phyloP scores from a whole-genome alignment of 2,329 filamentous ascomycete species.

The Diaporthe vexans region DNA sequence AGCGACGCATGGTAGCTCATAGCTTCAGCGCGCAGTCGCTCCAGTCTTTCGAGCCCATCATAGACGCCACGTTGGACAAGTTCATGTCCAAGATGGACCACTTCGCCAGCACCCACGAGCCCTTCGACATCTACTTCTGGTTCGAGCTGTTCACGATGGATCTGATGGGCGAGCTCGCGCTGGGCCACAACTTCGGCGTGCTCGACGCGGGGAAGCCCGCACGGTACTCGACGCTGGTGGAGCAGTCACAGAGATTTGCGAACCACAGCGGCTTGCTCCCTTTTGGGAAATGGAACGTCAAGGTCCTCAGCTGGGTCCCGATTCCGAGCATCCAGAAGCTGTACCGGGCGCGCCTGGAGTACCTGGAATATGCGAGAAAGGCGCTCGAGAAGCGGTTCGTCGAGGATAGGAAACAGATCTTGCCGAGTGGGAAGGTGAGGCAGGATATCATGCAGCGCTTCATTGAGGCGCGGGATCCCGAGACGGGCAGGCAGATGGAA shows the following conservation, averaged over 20 bases:
- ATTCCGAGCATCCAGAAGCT: background rate
- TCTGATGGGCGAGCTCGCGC: background rate
- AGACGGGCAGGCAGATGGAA: background rate
- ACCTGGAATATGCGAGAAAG: background rate
- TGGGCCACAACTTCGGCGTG: background rate
- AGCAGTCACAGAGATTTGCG: background rate
- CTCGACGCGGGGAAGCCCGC: background rate
- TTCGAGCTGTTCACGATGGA: background rate
- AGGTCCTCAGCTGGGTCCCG: background rate
- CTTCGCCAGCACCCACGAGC: background rate
- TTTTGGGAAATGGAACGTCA: background rate
- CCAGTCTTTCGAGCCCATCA: background rate
- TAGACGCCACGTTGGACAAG: background rate
- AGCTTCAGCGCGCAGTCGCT: background rate
- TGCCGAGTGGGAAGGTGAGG: background rate
- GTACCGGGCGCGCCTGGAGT: background rate
- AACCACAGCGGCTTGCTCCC: background rate
- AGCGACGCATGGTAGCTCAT: background rate
- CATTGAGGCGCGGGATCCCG: background rate
- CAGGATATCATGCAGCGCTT: slow-evolving; percentile 1
- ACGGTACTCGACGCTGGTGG: background rate
- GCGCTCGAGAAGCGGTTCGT: background rate
- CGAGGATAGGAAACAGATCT: background rate
- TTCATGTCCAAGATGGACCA: background rate
- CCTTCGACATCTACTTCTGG: background rate